Base-by-base conservation (phyloP, 176 grass and related monocot genomes). In the Themeda triandra region DNA sequence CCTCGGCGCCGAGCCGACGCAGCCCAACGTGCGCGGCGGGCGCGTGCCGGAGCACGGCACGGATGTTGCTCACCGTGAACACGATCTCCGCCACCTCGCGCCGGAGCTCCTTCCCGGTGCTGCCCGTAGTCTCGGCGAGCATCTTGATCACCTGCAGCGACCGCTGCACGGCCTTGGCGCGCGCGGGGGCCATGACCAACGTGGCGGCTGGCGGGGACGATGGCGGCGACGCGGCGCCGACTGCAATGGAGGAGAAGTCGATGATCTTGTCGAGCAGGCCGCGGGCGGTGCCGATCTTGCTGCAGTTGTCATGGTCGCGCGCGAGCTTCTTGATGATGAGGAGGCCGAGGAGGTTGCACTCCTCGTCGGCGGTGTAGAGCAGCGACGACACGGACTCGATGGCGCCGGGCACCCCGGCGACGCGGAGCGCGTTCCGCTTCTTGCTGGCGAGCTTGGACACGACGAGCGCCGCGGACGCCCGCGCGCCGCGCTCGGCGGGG, bases 231-330 rank as follows among this genome's bases (percentile, higher is more conserved):
- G 25, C 10, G 12, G 0, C 60, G 4, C 4, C 36, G 6, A 30
- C 46, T 8, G 19, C 35, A 25, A 87, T 80, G 79, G 83, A 25
- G 13, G 92, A 92, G 45, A 91, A 94, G 45, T 82, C 83, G 71
- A 97, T 89, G 72, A 97, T 94, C 76, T 92, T 94, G 80, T 93
- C 88, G 18, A 97, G 85, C 24, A 97, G 92, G 12, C 90, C 90
- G 8, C 94, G 87, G 0, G 87, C 80, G 77, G 74, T 90, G 10
- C 94, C 94, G 33, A 97, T 94, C 83, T 83, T 92, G 58, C 83
- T 72, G 76, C 88, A 92, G 66, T 94, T 97, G 69, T 92, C 86
- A 19, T 97, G 90, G 53, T 94, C 92, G 0, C 84, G 91, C 18
- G 90, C 90, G 14, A 97, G 88, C 73, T 91, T 97, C 85, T 97